Conservation (phyloP, 1,139 yeast genomes). For the Magnusiomyces starmeri region DNA sequence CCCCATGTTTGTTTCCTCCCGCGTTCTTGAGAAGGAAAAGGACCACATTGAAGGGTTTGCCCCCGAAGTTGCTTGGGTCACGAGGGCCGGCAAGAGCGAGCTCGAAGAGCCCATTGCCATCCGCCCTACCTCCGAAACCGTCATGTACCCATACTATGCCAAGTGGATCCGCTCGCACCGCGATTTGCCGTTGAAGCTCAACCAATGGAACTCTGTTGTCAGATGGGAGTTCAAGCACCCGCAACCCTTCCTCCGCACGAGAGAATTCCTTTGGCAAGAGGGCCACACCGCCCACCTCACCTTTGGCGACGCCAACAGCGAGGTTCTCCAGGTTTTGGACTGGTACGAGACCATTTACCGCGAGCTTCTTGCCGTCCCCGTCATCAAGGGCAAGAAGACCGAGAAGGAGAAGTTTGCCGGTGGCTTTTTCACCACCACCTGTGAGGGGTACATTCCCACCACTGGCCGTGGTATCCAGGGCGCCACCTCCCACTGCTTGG, state of each 20-base stretch:
- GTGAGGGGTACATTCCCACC: slow-evolving; percentile 94
- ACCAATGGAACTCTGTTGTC: slow-evolving; percentile 99
- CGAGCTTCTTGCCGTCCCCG: slow-evolving; percentile 95
- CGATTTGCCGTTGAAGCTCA: slow-evolving; percentile 89
- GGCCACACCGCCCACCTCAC: slow-evolving; percentile 98
- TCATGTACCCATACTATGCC: slow-evolving; percentile 98
- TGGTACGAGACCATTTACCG: slow-evolving; percentile 79
- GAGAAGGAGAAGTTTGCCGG: slow-evolving; percentile 99
- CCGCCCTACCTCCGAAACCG: slow-evolving; percentile 98
- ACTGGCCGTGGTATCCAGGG: slow-evolving; percentile 99
- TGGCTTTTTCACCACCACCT: slow-evolving; percentile 90
- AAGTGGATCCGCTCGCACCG: slow-evolving; percentile 99
- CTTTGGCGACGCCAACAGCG: slow-evolving; percentile 67
- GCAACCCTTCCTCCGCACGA: slow-evolving; percentile 96
- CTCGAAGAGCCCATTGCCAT: slow-evolving; percentile 98
- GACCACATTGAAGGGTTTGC: slow-evolving; percentile 99
- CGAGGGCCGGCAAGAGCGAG: slow-evolving; percentile 88
- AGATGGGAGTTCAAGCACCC: slow-evolving; percentile 99
- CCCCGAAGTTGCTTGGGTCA: slow-evolving; percentile 99
- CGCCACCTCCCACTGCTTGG: slow-evolving; percentile 96
- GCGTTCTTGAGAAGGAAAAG: slow-evolving; percentile 92
- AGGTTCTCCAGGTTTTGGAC: slow-evolving; percentile 81
- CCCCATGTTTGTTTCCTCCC: slow-evolving; percentile 96
- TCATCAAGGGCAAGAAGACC: slow-evolving; percentile 88
- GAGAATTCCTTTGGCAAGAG: slow-evolving; percentile 99